Percentiles rank a stretch among this genome's conserved stretches.
Conservation (phyloP, 2,329 filamentous ascomycete genomes). For the Cryphonectria radicalis region DNA sequence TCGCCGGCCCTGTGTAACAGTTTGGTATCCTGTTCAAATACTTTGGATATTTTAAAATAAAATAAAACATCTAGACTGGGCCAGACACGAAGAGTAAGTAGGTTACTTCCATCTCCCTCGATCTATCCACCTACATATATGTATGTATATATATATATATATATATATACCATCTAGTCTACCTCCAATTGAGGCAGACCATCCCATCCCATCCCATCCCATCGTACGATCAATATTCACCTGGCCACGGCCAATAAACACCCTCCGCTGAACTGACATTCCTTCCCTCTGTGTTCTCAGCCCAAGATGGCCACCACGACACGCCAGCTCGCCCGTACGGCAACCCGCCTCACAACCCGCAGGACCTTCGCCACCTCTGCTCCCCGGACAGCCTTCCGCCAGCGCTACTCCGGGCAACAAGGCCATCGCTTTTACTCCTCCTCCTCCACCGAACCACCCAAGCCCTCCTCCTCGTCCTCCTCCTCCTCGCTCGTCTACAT, state of each 20-base stretch:
- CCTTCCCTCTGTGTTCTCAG: slow-evolving; percentile 6
- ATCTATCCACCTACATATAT: too few relatives aligned
- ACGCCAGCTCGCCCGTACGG: slow-evolving; percentile 60
- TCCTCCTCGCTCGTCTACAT: slow-evolving; percentile 58
- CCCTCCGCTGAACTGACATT: slow-evolving; percentile 26
- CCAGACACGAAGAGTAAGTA: slow-evolving; percentile 10
- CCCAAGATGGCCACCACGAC: slow-evolving; percentile 49
- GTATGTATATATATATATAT: too few relatives aligned
- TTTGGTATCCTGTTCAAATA: not conserved
- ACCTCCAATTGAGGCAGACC: too few relatives aligned
- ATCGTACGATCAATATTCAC: not conserved
- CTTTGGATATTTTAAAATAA: not conserved
- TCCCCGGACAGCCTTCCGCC: slow-evolving; percentile 71
- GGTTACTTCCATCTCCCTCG: not conserved
- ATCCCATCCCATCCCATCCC: not conserved
- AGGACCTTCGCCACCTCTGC: slow-evolving; percentile 60
- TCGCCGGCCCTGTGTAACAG: not conserved
- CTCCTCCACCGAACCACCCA: slow-evolving; percentile 61
- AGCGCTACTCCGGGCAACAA: slow-evolving; percentile 46
- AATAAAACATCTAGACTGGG: not conserved
- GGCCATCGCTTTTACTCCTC: slow-evolving; percentile 81
- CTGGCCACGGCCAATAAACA: not conserved
- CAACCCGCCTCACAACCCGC: slow-evolving; percentile 63
- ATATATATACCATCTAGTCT: not conserved
- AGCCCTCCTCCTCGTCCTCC: slow-evolving; percentile 51